Percentiles rank a stretch among this genome's conserved stretches.
Evolutionary conservation across 1,284 basidiomycete species (phyloP).

Genomic region (Athelia sp.): DNA sequence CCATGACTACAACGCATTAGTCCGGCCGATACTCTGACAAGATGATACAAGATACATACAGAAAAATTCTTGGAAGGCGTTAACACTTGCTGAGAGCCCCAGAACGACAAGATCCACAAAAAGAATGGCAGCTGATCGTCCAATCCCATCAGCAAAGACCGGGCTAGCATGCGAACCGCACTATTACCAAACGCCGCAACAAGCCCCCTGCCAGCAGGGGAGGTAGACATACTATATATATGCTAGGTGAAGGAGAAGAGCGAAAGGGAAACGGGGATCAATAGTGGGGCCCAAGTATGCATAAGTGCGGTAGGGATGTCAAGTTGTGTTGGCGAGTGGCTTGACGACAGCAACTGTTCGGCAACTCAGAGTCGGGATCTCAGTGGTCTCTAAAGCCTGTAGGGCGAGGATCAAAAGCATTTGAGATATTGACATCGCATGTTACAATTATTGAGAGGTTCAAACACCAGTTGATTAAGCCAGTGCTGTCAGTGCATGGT

Average conservation of each 20-base stretch:
- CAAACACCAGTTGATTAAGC: no score
- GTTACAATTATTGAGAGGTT: no score
- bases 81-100: constrained; percentile 46
- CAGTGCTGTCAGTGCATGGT: no score
- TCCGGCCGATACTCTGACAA: background rate
- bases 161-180: background rate
- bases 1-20: constrained; percentile 33
- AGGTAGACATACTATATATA: constrained; percentile 19
- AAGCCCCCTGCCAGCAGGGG: constrained; percentile 21
- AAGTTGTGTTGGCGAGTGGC: no score
- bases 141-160: background rate
- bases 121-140: constrained; percentile 32
- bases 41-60: constrained; percentile 35
- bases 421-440: no score
- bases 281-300: background rate
- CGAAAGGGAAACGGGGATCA: no score
- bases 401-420: no score
- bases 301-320: no score
- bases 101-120: constrained; percentile 46
- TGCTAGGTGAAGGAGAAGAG: no score
- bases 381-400: no score
- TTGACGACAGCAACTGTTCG: no score
- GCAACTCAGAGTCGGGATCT: no score
- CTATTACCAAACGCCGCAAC: constrained; percentile 26
- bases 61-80: constrained; percentile 54